These are phyloP conservation scores for Phyllosticta citrichinensis DNA, from an alignment of 2,329 filamentous ascomycete genomes.

Conservation along the genomic window DNA sequence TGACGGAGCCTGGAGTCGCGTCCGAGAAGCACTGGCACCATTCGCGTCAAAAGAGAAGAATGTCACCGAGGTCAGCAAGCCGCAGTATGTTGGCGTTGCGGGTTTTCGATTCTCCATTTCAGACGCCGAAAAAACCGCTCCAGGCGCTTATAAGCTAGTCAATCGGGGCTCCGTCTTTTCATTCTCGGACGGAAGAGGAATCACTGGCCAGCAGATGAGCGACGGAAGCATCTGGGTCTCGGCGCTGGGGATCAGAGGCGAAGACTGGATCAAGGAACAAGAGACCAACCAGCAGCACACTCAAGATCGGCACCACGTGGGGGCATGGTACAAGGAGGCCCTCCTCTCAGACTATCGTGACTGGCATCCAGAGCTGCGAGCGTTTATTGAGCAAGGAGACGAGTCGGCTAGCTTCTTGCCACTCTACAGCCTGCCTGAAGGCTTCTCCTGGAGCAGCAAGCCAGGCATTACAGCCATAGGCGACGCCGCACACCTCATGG, in stretches of 20 bases:
- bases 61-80: constrained; percentile 14
- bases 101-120: constrained; percentile 24
- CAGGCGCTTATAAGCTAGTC: constrained; percentile 23
- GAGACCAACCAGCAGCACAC: constrained; percentile 14
- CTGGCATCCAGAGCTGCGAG: constrained; percentile 22
- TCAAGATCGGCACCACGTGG: not conserved
- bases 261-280: constrained; percentile 17
- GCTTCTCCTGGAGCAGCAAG: constrained; percentile 26
- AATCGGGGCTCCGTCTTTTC: constrained; percentile 25
- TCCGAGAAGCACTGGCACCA: constrained; percentile 21
- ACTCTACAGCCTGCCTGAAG: constrained; percentile 31
- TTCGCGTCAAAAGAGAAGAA: not conserved
- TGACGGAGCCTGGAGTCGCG: constrained; percentile 35
- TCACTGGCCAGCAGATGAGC: constrained; percentile 23
- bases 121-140: constrained; percentile 17
- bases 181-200: constrained; percentile 19
- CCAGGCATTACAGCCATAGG: constrained; percentile 31
- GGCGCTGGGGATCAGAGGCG: constrained; percentile 15
- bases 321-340: constrained; percentile 12
- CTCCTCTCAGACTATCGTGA: constrained; percentile 18
- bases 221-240: constrained; percentile 24
- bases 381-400: constrained; percentile 18
- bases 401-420: constrained; percentile 17
- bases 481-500: constrained; percentile 33
- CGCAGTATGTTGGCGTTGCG: constrained; percentile 28